These are phyloP conservation scores for Agrocybe pediades DNA, from an alignment of 768 basidiomycete species.

Conservation along the genomic window DNA sequence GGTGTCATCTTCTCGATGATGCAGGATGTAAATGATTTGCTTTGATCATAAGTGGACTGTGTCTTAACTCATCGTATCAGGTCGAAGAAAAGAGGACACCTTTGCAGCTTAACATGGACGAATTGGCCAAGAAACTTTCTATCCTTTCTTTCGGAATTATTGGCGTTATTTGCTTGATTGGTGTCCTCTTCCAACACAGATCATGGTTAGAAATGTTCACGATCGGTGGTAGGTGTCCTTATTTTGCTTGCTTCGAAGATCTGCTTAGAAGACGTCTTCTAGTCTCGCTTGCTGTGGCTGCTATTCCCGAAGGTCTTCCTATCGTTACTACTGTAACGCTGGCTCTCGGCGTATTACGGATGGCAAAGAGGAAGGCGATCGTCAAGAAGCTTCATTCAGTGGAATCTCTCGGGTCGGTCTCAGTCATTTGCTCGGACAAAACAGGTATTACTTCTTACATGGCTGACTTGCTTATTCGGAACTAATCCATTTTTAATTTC, in stretches of 20 bases:
- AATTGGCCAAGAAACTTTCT: slow-evolving; percentile 90
- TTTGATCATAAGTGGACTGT: slow-evolving; percentile 1
- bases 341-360: slow-evolving; percentile 89
- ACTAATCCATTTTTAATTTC: slow-evolving; percentile 15
- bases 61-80: slow-evolving; percentile 38
- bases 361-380: slow-evolving; percentile 94
- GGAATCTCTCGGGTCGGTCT: slow-evolving; percentile 90
- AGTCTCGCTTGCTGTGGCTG: slow-evolving; percentile 98
- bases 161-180: slow-evolving; percentile 89
- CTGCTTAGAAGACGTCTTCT: slow-evolving; percentile 8
- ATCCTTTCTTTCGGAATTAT: slow-evolving; percentile 92
- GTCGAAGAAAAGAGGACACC: slow-evolving; percentile 91
- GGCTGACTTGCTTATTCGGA: too few relatives aligned
- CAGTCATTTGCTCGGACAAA: slow-evolving; percentile 98
- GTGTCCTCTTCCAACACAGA: slow-evolving; percentile 73
- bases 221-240: slow-evolving; percentile 76
- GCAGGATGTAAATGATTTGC: slow-evolving; percentile 70
- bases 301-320: slow-evolving; percentile 94
- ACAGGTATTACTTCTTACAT: slow-evolving; percentile 57
- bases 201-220: slow-evolving; percentile 99
- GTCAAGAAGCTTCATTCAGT: slow-evolving; percentile 97
- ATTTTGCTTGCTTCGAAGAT: neutral
- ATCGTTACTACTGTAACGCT: slow-evolving; percentile 98
- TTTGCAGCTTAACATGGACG: slow-evolving; percentile 93
- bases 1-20: slow-evolving; percentile 98